A percentile compares a stretch with the other conserved stretches of the same genome.
Conservation (phyloP, 176 grass and related monocot genomes). For the Poa pratensis region DNA sequence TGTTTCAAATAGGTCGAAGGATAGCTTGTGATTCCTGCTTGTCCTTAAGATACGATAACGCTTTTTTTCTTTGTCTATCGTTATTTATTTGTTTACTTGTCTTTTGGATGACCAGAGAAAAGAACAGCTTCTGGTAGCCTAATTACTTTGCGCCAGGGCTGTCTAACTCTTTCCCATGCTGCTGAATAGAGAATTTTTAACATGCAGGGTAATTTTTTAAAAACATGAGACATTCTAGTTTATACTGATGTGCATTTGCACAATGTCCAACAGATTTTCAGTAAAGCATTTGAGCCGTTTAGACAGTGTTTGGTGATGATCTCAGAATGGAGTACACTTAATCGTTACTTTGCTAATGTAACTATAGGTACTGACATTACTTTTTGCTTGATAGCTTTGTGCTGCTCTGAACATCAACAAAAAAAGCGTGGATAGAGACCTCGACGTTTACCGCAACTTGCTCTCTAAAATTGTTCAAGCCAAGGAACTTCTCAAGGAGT, state of each 20-base stretch:
- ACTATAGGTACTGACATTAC: slow-evolving; percentile 28
- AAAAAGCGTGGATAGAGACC: slow-evolving; percentile 95
- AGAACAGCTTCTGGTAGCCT: slow-evolving; percentile 22
- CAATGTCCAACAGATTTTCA: slow-evolving; percentile 8
- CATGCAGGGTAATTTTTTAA: background rate
- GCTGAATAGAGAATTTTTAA: background rate
- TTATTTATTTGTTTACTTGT: slow-evolving; percentile 1
- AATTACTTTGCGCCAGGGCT: slow-evolving; percentile 17
- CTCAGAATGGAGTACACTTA: slow-evolving; percentile 24
- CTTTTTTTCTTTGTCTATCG: background rate
- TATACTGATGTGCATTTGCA: slow-evolving; percentile 16
- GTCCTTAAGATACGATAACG: background rate
- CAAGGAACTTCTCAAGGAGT: slow-evolving; percentile 99
- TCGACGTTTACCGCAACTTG: slow-evolving; percentile 95
- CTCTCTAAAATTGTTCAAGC: slow-evolving; percentile 97
- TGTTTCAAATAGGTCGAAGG: slow-evolving; percentile 6
- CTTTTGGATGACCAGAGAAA: slow-evolving; percentile 16
- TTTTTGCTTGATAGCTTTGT: slow-evolving; percentile 74
- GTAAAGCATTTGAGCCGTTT: slow-evolving; percentile 17
- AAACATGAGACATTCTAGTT: background rate
- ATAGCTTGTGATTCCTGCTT: background rate
- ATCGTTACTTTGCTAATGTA: slow-evolving; percentile 19
- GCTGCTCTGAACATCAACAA: slow-evolving; percentile 84
- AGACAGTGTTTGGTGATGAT: slow-evolving; percentile 13
- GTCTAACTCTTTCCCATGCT: background rate